Conservation (phyloP, 139 green algal genomes). For the Pleodorina starrii region DNA sequence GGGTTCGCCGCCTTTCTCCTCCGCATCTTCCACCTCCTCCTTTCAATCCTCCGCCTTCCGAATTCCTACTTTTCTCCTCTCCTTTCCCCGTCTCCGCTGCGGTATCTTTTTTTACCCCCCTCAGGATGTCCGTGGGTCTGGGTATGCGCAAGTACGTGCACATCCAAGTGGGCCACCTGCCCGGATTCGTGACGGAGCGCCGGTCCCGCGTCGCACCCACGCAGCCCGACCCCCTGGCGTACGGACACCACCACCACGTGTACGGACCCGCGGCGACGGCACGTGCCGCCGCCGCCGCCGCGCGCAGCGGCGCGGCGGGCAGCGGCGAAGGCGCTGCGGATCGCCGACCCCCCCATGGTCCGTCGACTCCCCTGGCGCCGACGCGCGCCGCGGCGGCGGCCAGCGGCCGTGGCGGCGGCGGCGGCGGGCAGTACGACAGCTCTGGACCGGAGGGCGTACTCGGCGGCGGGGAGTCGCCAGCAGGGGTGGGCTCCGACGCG, state of each 20-base stretch:
- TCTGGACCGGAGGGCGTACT: background rate
- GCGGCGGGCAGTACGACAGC: background rate
- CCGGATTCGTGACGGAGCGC: constrained; percentile 15
- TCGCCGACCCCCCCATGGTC: background rate
- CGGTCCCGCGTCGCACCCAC: constrained; percentile 24
- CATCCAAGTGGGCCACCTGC: constrained; percentile 15
- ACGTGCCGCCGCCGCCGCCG: background rate
- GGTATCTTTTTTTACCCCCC: too few relatives aligned
- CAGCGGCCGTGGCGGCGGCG: background rate
- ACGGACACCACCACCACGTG: constrained; percentile 34
- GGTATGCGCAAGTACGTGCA: constrained; percentile 38
- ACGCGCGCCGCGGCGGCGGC: background rate
- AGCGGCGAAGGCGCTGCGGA: too few relatives aligned
- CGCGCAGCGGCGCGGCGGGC: too few relatives aligned
- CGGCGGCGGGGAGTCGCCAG: background rate
- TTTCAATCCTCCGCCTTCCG: too few relatives aligned
- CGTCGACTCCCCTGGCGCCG: background rate
- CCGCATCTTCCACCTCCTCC: too few relatives aligned
- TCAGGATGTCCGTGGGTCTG: constrained; percentile 28
- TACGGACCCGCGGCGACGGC: background rate
- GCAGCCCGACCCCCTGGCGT: constrained; percentile 28
- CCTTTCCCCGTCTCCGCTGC: too few relatives aligned
- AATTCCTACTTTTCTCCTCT: too few relatives aligned
- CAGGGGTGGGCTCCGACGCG: too few relatives aligned
- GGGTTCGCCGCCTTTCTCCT: too few relatives aligned